Conservation (phyloP, 2,329 filamentous ascomycete genomes). For the Penicillium olsonii region DNA sequence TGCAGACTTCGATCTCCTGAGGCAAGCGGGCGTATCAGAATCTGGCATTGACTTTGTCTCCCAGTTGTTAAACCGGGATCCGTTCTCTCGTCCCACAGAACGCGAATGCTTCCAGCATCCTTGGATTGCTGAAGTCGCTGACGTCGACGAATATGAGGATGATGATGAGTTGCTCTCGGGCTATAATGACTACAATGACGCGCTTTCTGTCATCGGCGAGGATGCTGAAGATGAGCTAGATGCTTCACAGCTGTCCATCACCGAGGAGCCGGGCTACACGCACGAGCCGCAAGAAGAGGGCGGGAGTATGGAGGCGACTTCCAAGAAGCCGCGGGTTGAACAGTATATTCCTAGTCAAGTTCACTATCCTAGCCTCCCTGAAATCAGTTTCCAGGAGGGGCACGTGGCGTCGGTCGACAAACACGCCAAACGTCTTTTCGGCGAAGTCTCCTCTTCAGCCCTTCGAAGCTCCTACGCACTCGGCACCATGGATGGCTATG, state of each 20-base stretch:
- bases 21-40: slow-evolving; percentile 60
- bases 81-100: slow-evolving; percentile 74
- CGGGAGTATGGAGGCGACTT: slow-evolving; percentile 36
- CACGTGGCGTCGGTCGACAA: slow-evolving; percentile 26
- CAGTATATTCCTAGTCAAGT: slow-evolving; percentile 33
- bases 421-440: slow-evolving; percentile 56
- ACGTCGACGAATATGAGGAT: slow-evolving; percentile 65
- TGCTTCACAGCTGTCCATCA: slow-evolving; percentile 66
- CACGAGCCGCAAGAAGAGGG: slow-evolving; percentile 36
- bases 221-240: slow-evolving; percentile 45
- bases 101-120: slow-evolving; percentile 67
- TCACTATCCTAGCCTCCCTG: slow-evolving; percentile 46
- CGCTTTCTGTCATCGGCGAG: slow-evolving; percentile 40
- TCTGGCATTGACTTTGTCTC: slow-evolving; percentile 72
- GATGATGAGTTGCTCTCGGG: slow-evolving; percentile 57
- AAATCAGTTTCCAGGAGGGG: slow-evolving; percentile 36
- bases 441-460: slow-evolving; percentile 60
- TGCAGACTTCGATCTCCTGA: slow-evolving; percentile 67
- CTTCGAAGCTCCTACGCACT: slow-evolving; percentile 56
- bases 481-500: slow-evolving; percentile 33
- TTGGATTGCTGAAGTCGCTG: slow-evolving; percentile 66
- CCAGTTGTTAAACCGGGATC: slow-evolving; percentile 79
- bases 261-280: slow-evolving; percentile 44
- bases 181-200: slow-evolving; percentile 40
- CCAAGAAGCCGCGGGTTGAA: slow-evolving; percentile 40